Evolutionary conservation across 78 protist species (phyloP).

Genomic region (Protostelium mycophagum): DNA sequence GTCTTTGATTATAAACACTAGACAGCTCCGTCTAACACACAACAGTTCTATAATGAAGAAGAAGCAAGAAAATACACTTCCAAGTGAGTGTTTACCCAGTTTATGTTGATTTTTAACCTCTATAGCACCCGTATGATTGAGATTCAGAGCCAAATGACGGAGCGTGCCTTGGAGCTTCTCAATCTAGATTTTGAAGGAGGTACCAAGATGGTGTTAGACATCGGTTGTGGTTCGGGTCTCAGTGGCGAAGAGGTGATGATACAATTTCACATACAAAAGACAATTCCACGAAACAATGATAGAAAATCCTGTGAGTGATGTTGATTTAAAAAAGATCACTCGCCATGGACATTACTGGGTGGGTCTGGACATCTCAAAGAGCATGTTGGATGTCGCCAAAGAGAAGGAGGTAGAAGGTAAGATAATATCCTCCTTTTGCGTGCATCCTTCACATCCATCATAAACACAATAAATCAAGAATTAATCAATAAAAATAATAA

Average conservation of each 20-base stretch:
- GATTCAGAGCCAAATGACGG: conserved; percentile 87
- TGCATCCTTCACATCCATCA: no score
- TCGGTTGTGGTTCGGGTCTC: conserved; percentile 94
- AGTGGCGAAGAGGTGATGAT: conserved; percentile 62
- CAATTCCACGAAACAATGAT: no score
- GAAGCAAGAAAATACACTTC: conserved; percentile 51
- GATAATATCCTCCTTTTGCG: no score
- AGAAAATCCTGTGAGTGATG: background rate
- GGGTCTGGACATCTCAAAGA: conserved; percentile 83
- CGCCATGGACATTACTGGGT: conserved; percentile 88
- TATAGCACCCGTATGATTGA: conserved; percentile 80
- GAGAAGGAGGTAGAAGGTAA: conserved; percentile 68
- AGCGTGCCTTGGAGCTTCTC: conserved; percentile 90
- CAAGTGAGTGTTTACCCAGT: conserved; percentile 19
- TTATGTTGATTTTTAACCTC: background rate
- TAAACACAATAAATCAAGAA: no score
- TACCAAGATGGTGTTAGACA: conserved; percentile 76
- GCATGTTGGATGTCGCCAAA: conserved; percentile 76
- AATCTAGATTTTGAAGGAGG: conserved; percentile 45
- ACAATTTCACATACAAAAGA: no score
- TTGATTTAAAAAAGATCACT: conserved; percentile 20
- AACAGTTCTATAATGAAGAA: conserved; percentile 57
- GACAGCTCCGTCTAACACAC: background rate
- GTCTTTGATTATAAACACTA: conserved; percentile 6
- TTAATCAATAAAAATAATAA: no score